phyloP scores from a whole-genome alignment of 23 red algal genomes.

The Agarophyton chilense region DNA sequence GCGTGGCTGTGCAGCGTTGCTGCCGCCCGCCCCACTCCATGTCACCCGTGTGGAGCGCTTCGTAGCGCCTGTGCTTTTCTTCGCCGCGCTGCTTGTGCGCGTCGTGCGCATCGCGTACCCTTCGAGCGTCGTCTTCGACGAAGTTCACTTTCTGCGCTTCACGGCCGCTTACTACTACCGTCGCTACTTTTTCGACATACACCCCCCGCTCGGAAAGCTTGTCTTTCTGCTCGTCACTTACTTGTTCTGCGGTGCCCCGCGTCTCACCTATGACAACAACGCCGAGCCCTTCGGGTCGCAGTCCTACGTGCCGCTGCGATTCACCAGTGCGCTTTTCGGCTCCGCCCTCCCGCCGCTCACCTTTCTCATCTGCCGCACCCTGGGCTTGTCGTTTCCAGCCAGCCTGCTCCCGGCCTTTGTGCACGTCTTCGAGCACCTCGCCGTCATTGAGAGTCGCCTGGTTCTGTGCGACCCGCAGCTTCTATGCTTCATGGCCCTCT shows the following conservation, averaged over 20 bases:
- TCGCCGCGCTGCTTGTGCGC: conserved; percentile 13
- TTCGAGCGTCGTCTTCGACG: conserved; percentile 90
- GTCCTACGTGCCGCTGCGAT: conserved; percentile 71
- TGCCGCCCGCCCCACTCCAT: conserved; percentile 36
- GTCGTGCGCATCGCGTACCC: conserved; percentile 65
- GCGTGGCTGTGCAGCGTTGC: not conserved
- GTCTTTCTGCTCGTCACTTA: conserved; percentile 61
- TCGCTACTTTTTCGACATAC: conserved; percentile 97
- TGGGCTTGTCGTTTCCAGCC: conserved; percentile 59
- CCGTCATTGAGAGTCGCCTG: conserved; percentile 91
- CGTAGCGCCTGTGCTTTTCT: conserved; percentile 18
- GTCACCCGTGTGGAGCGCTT: not conserved
- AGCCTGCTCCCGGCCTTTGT: conserved; percentile 53
- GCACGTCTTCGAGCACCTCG: conserved; percentile 71
- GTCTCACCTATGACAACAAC: conserved; percentile 59
- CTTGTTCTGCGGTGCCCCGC: conserved; percentile 56
- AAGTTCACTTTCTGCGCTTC: conserved; percentile 89
- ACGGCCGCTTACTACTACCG: conserved; percentile 73
- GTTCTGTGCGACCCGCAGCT: conserved; percentile 89
- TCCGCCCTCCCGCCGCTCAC: conserved; percentile 60
- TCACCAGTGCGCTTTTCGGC: conserved; percentile 77
- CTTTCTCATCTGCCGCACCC: conserved; percentile 72
- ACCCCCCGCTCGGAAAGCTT: conserved; percentile 97
- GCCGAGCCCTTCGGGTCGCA: conserved; percentile 68
- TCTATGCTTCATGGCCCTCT: conserved; percentile 77